phyloP scores from a whole-genome alignment of 1,284 basidiomycete genomes.

The Sparassis latifolia region DNA sequence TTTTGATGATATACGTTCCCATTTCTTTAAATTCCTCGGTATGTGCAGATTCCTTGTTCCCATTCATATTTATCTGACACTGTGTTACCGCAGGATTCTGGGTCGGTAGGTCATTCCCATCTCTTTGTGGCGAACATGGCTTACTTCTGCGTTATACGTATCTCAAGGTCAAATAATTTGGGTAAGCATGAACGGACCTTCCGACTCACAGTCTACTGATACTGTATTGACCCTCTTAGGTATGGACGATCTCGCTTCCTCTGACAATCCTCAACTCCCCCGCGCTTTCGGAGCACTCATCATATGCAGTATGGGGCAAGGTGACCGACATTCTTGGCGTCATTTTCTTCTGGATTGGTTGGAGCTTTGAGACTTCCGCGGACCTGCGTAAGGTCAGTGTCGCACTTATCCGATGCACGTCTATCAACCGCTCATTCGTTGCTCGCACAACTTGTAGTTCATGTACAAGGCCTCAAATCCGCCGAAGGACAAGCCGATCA shows the following conservation, averaged over 20 bases:
- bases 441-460: constrained; percentile 31
- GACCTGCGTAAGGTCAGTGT: constrained; percentile 58
- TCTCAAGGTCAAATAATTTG: constrained; percentile 46
- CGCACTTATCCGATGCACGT: neutral
- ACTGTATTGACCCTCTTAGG: constrained; percentile 25
- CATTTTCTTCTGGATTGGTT: constrained; percentile 60
- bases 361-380: constrained; percentile 52
- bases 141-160: too few species aligned
- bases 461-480: constrained; percentile 47
- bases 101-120: constrained; percentile 32
- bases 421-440: neutral
- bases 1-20: constrained; percentile 60
- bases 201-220: neutral
- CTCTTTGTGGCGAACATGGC: too few species aligned
- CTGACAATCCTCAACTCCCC: constrained; percentile 65
- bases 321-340: constrained; percentile 64
- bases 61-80: neutral
- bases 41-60: constrained; percentile 3
- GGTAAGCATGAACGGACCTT: constrained; percentile 25
- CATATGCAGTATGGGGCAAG: constrained; percentile 53
- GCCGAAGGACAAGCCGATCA: constrained; percentile 46
- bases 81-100: constrained; percentile 35
- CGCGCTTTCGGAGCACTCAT: constrained; percentile 43
- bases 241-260: constrained; percentile 65
- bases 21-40: constrained; percentile 66